These are phyloP conservation scores for Artemisia tridentata DNA, from an alignment of 129 eudicot species.

Conservation along the genomic window DNA sequence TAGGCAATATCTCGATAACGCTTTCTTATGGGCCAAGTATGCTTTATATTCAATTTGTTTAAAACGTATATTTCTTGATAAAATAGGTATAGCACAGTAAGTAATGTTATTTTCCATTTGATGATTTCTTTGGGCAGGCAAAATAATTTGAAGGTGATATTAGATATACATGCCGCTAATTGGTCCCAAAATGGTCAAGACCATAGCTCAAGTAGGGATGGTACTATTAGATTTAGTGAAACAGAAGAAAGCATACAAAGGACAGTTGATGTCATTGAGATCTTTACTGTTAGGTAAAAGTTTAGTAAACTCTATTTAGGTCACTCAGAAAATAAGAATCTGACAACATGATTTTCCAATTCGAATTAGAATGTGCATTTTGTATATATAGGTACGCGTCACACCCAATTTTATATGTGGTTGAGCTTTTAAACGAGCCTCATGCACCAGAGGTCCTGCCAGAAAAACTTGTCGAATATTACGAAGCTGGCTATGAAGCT, in stretches of 20 bases:
- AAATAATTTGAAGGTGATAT: conserved; percentile 55
- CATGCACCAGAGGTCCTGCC: conserved; percentile 44
- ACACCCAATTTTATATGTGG: conserved; percentile 50
- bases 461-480: conserved; percentile 40
- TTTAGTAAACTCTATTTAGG: too few relatives aligned
- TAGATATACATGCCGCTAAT: conserved; percentile 77
- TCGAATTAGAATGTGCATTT: background rate
- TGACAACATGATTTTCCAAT: background rate
- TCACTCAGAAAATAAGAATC: too few relatives aligned
- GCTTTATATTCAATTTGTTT: conserved; percentile 12
- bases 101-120: background rate
- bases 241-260: conserved; percentile 50
- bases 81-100: background rate
- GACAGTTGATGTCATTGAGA: conserved; percentile 54
- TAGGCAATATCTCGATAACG: conserved; percentile 63
- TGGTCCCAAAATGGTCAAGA: conserved; percentile 78
- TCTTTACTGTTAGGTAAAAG: conserved; percentile 49
- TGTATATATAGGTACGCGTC: conserved; percentile 38
- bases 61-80: background rate
- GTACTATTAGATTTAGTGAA: conserved; percentile 61
- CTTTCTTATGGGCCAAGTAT: conserved; percentile 73
- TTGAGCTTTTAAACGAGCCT: conserved; percentile 73
- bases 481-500: conserved; percentile 44
- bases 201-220: conserved; percentile 63
- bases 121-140: conserved; percentile 34